Percentiles rank a stretch among this genome's conserved stretches.
Conservation (phyloP, 768 basidiomycete genomes). For the Tricholoma hemisulphureum region DNA sequence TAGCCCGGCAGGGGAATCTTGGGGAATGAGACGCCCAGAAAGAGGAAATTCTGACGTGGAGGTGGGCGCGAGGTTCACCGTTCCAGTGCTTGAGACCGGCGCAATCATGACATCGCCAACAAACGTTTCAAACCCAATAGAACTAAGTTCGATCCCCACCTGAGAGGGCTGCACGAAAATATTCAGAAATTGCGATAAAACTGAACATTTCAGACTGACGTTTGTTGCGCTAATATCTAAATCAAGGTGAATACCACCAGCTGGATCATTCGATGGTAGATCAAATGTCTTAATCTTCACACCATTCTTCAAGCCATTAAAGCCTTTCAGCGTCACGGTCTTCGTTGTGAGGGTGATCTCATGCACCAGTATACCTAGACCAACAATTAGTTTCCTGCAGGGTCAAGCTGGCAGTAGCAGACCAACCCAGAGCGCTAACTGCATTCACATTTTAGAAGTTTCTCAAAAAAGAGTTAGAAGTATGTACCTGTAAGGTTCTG, state of each 20-base stretch:
- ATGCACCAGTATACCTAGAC: constrained; percentile 53
- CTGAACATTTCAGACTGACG: constrained; percentile 35
- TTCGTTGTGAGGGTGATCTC: constrained; percentile 56
- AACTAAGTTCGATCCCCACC: constrained; percentile 65
- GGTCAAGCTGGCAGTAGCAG: not conserved
- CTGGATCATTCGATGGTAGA: constrained; percentile 66
- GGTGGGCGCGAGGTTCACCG: constrained; percentile 54
- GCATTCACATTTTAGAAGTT: not conserved
- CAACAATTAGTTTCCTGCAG: not conserved
- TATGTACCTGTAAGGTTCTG: constrained; percentile 56
- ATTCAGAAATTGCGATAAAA: not conserved
- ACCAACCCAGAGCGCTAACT: constrained; percentile 57
- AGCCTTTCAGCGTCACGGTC: constrained; percentile 62
- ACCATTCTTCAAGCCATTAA: constrained; percentile 63
- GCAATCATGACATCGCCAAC: constrained; percentile 55
- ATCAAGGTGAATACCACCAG: constrained; percentile 68
- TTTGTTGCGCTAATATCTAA: constrained; percentile 59
- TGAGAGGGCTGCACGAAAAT: constrained; percentile 55
- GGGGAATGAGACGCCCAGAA: constrained; percentile 64
- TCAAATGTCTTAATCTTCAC: constrained; percentile 68
- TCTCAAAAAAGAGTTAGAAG: not conserved
- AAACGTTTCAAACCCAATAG: constrained; percentile 61
- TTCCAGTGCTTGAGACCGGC: constrained; percentile 47
- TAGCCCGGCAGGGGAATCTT: constrained; percentile 50
- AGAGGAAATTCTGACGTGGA: constrained; percentile 53